Evolutionary conservation across 2,329 filamentous ascomycete species (phyloP).

Genomic region (Neofusicoccum laricinum): DNA sequence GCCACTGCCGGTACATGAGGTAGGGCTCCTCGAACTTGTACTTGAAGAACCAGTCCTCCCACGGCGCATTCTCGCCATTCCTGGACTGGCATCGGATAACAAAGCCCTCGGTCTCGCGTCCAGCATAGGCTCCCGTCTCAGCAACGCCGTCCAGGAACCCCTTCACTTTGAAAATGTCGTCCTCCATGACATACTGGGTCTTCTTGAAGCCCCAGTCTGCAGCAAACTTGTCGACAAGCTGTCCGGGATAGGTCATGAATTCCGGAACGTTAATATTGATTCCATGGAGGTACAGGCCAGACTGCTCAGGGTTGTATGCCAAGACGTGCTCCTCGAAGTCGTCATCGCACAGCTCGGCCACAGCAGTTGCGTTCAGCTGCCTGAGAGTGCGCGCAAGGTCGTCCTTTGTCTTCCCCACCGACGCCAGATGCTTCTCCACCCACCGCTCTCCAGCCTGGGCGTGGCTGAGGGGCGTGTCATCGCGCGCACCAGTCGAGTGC

Average conservation of each 20-base stretch:
- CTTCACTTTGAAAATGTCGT: conserved; percentile 72
- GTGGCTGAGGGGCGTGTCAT: conserved; percentile 72
- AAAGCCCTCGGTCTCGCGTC: conserved; percentile 93
- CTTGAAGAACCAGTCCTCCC: conserved; percentile 99
- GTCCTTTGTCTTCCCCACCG: conserved; percentile 72
- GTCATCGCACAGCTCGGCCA: conserved; percentile 95
- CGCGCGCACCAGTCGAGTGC: conserved; percentile 84
- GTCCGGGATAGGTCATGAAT: conserved; percentile 82
- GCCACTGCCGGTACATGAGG: conserved; percentile 97
- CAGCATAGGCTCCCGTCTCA: conserved; percentile 84
- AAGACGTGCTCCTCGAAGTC: conserved; percentile 95
- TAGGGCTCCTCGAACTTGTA: conserved; percentile 99
- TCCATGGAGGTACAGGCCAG: conserved; percentile 92
- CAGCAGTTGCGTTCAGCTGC: conserved; percentile 83
- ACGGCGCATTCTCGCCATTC: conserved; percentile 53
- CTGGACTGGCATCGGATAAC: conserved; percentile 82
- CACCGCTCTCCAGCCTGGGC: conserved; percentile 78
- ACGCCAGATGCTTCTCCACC: conserved; percentile 74
- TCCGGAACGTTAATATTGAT: conserved; percentile 93
- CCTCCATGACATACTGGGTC: conserved; percentile 73
- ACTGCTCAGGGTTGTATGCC: conserved; percentile 75
- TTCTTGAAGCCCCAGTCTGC: conserved; percentile 92
- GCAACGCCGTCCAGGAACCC: conserved; percentile 79
- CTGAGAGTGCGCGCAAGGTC: conserved; percentile 76
- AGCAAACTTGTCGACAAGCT: conserved; percentile 84